Evolutionary conservation across 805 yeast genomes (phyloP).

Genomic region (Schizosaccharomyces lindneri): DNA sequence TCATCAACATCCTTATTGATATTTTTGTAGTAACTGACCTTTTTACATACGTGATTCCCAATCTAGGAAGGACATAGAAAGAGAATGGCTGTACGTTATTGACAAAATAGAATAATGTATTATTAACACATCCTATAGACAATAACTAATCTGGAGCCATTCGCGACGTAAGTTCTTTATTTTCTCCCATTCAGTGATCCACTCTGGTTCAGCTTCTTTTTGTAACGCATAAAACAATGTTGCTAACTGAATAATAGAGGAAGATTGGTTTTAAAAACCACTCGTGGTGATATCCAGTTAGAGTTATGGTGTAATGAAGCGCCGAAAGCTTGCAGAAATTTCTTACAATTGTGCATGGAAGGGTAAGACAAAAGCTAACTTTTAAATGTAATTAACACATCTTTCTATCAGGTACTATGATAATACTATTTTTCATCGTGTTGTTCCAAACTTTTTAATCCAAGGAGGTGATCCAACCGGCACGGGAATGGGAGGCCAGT

Average conservation of each 20-base stretch:
- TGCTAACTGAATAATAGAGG: background rate
- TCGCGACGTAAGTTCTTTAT: background rate
- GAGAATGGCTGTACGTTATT: background rate
- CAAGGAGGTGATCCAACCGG: slow-evolving; percentile 17
- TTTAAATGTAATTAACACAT: background rate
- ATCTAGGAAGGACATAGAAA: background rate
- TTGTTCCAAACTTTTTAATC: slow-evolving; percentile 14
- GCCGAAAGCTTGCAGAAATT: slow-evolving; percentile 24
- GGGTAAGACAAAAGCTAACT: background rate
- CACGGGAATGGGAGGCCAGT: slow-evolving; percentile 12
- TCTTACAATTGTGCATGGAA: slow-evolving; percentile 23
- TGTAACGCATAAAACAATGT: no score
- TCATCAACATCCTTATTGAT: no score
- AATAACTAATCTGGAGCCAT: background rate
- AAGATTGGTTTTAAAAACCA: background rate
- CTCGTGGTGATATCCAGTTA: slow-evolving; percentile 18
- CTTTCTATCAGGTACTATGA: slow-evolving; percentile 11
- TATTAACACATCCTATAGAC: background rate
- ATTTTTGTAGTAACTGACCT: no score
- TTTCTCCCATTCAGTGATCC: background rate
- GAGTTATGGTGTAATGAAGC: slow-evolving; percentile 50
- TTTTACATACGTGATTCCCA: no score
- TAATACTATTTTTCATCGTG: slow-evolving; percentile 13
- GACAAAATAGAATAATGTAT: background rate
- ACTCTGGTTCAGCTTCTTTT: no score